These are phyloP conservation scores for Fabrea salina DNA, from an alignment of 169 alveolate genomes.

Conservation along the genomic window DNA sequence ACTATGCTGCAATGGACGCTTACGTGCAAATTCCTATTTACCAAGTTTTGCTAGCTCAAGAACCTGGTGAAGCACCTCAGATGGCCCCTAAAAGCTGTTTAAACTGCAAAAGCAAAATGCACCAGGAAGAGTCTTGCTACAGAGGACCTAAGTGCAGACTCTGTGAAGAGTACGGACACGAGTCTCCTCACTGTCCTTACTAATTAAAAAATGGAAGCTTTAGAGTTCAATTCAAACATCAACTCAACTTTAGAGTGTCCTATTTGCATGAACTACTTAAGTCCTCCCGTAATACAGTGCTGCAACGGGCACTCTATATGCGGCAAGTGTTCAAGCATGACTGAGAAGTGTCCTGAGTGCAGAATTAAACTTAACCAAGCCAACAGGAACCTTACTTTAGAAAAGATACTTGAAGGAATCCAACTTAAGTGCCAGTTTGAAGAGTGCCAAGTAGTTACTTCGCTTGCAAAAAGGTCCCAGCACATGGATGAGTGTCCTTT, in stretches of 20 bases:
- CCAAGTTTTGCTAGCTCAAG: too few species aligned
- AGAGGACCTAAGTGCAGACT: not conserved
- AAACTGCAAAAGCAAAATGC: not conserved
- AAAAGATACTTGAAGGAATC: not conserved
- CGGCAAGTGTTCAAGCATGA: not conserved
- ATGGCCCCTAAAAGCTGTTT: too few species aligned
- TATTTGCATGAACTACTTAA: not conserved
- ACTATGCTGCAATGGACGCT: constrained; percentile 87
- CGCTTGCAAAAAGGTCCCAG: not conserved
- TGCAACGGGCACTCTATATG: constrained; percentile 5
- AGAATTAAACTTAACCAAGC: not conserved
- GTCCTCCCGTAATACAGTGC: constrained; percentile 15
- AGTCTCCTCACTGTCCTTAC: too few species aligned
- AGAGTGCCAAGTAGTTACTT: not conserved
- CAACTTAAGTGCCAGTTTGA: not conserved
- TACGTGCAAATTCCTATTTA: constrained; percentile 55
- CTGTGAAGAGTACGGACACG: not conserved
- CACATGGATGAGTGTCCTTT: not conserved
- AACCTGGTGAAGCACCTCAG: too few species aligned
- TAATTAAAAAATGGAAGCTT: too few species aligned
- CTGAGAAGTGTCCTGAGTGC: not conserved
- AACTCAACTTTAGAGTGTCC: constrained; percentile 22
- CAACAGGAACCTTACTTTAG: not conserved
- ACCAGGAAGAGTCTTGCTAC: not conserved
- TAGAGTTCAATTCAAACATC: too few species aligned